phyloP scores from a whole-genome alignment of 345 rosid species.

The Atalantia buxifolia region DNA sequence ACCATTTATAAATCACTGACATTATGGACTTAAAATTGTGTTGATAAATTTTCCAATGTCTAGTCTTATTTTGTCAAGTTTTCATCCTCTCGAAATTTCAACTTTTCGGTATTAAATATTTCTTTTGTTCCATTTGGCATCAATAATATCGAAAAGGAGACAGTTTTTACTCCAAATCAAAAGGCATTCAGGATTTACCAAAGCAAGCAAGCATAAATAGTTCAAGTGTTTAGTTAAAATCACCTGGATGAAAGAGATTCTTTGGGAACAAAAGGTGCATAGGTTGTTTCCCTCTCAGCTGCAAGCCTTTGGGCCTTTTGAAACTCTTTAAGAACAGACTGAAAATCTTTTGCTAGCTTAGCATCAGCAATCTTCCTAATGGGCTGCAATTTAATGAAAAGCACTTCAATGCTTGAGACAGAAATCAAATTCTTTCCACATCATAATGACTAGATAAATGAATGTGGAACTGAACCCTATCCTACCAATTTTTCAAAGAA shows the following conservation, averaged over 20 bases:
- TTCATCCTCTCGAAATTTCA: background rate
- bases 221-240: background rate
- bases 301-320: constrained; percentile 81
- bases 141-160: background rate
- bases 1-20: background rate
- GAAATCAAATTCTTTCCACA: background rate
- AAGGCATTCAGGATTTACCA: background rate
- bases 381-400: constrained; percentile 38
- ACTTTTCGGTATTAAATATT: background rate
- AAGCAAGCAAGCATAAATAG: background rate
- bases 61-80: background rate
- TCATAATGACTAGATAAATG: background rate
- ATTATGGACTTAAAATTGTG: background rate
- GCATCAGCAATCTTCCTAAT: constrained; percentile 70
- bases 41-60: background rate
- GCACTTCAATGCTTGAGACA: background rate
- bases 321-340: constrained; percentile 57
- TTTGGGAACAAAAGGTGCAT: constrained; percentile 49
- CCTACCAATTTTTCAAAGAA: background rate
- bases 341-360: constrained; percentile 74
- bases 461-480: background rate
- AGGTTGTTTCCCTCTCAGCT: constrained; percentile 60
- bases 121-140: background rate
- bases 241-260: constrained; percentile 54
- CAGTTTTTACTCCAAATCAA: background rate